Evolutionary conservation across 805 yeast genomes (phyloP), one percentile per base, ranked within the genome.

Genomic region (Lipomyces yamadae): DNA sequence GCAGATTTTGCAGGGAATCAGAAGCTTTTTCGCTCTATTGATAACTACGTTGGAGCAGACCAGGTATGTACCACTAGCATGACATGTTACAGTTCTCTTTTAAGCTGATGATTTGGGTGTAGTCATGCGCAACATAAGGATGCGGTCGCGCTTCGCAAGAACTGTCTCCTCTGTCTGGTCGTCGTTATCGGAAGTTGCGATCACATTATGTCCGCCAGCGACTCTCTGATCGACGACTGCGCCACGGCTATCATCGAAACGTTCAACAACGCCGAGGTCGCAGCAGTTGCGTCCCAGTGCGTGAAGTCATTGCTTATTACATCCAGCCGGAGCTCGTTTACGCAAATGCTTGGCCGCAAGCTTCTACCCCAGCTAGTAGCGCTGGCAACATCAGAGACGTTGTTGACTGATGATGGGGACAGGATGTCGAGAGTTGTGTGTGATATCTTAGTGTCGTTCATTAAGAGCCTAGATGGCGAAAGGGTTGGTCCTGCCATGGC

Each of bases 211-310:
- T 68, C 70, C 2, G 70, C 85, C 3, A 70, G 74, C 8, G 76
- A 72, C 0, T 71, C 72, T 0, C 85, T 86, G 59, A 74, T 81
- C 50, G 80, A 78, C 1, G 72, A 68, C 10, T 61, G 74, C 8
- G 73, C 82, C 1, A 67, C 73, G 1, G 74, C 74, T 18, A 73
- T 87, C 8, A 66, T 79, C 0, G 73, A 71, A 3, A 80, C 82
- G 15, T 71, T 86, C 7, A 59, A 71, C 0, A 74, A 78, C 4
- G 74, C 78, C 2, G 80, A 77, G n/a, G 74, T 77, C 7, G 71
- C 81, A 7, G 75, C 80, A 0, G 78, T 85, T 8, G 80, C 85
- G 0, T 79, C 87, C 11, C 92, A 88, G 69, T 88, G 95, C 15
- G 79, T 89, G 60, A 88, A 83, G 71, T 81, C 88, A 0, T 78